Evolutionary conservation across 345 rosid genomes (phyloP).

Genomic region (Anastatica hierochuntica): DNA sequence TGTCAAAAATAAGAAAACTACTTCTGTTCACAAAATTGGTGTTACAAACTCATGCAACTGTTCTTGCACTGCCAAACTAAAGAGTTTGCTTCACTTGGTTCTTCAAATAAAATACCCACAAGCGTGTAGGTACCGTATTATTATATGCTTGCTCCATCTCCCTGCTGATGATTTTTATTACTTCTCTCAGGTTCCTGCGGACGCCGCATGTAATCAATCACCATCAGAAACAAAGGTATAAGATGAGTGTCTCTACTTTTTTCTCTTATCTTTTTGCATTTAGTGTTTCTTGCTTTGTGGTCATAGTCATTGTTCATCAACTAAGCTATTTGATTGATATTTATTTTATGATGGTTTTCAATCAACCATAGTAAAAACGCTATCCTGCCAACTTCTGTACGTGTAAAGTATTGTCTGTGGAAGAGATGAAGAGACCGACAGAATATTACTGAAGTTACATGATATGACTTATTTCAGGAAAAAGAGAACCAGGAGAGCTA

Average conservation of each 20-base stretch:
- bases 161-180: background rate
- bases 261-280: background rate
- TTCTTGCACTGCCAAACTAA: constrained; percentile 2
- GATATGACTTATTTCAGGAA: constrained; percentile 35
- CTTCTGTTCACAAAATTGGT: background rate
- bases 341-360: background rate
- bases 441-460: constrained; percentile 2
- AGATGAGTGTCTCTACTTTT: background rate
- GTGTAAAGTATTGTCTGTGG: background rate
- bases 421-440: background rate
- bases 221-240: constrained; percentile 48
- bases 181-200: constrained; percentile 61
- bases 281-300: background rate
- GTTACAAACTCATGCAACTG: background rate
- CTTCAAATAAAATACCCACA: background rate
- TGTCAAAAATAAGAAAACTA: background rate
- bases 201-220: constrained; percentile 33
- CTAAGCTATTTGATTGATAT: background rate
- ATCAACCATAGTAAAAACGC: background rate
- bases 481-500: constrained; percentile 30
- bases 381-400: background rate
- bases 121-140: background rate
- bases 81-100: constrained; percentile 1
- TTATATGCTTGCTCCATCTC: background rate
- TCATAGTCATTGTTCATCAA: no score